Base-by-base conservation (phyloP, 2,329 filamentous ascomycete genomes). In the Diplodia corticola region DNA sequence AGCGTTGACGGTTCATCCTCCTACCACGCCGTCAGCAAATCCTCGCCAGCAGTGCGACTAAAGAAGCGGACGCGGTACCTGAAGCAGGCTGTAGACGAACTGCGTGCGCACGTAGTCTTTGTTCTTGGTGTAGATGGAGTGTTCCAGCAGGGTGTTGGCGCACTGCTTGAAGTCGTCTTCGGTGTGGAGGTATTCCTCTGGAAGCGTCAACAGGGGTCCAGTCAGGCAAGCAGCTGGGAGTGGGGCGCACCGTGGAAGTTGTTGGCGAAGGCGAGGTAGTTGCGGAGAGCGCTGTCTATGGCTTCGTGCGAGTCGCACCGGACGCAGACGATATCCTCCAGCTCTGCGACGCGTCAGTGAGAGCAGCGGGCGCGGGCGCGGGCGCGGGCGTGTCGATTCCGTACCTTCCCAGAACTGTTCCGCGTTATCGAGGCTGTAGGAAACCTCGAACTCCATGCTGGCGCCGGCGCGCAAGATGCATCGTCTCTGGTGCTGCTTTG, bases 391-490 rank as follows among this genome's bases (percentile, higher is more conserved):
- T 57, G 68, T 26, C 5, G 61, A 61, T 64, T 68, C 76, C 85
- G 77, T 78, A 96, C 93, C 91, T 80, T 89, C 85, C 94, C 93
- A 97, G 81, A 97, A 93, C 80, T 93, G 89, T 78, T 92, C 86
- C 81, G 92, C 91, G 78, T 88, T 89, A 79, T 93, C 90, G 78
- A 91, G 84, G 75, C 83, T 85, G 78, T 87, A 85, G 73, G 84
- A 85, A 74, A 86, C 85, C 79, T 93, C 89, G 80, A 87, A 86
- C 81, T 91, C 80, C 87, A 89, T 89, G 71, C 73, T 80, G 74
- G 70, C 71, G 73, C 78, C 74, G 75, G 70, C 69, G 70, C 70
- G 68, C 68, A 71, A 76, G 68, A 77, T 74, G 72, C 76, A 78
- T 78, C 51, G 65, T 67, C 59, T 37, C 51, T 63, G 60, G 59